phyloP scores from a whole-genome alignment of 1,284 basidiomycete genomes.

The Thecaphora frezii region DNA sequence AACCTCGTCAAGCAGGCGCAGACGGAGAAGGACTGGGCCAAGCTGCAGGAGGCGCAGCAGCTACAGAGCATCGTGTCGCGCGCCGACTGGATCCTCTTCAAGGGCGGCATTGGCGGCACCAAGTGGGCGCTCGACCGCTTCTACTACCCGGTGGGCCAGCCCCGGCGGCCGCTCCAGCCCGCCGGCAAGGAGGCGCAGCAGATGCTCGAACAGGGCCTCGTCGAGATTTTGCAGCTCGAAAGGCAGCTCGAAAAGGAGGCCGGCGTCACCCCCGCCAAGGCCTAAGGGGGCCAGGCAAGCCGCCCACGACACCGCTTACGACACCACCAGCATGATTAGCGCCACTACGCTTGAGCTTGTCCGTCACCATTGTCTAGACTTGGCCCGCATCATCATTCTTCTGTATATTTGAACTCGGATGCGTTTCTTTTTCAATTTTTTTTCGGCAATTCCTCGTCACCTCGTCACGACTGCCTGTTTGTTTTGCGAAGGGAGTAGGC shows the following conservation, averaged over 20 bases:
- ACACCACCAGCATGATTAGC: too few species aligned
- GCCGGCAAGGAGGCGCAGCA: conserved; percentile 64
- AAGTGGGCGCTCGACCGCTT: conserved; percentile 75
- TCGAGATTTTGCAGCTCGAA: conserved; percentile 70
- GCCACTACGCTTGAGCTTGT: too few species aligned
- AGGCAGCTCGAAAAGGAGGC: conserved; percentile 63
- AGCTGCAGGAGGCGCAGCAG: conserved; percentile 70
- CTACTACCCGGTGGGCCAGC: conserved; percentile 72
- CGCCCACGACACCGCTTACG: too few species aligned
- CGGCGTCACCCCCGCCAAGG: conserved; percentile 25
- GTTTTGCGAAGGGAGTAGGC: too few species aligned
- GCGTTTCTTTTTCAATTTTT: too few species aligned
- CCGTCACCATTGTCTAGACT: too few species aligned
- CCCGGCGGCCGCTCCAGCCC: conserved; percentile 73
- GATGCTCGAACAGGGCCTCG: conserved; percentile 71
- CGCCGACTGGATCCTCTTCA: conserved; percentile 77
- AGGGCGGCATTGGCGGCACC: conserved; percentile 76
- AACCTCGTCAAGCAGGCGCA: conserved; percentile 64
- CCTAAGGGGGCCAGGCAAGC: conserved; percentile 5
- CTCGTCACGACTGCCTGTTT: too few species aligned
- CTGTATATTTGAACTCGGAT: too few species aligned
- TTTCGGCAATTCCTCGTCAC: too few species aligned
- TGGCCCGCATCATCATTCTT: too few species aligned
- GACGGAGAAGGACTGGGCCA: conserved; percentile 10
- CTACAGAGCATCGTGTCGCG: conserved; percentile 77